Conservation (phyloP, 2,329 filamentous ascomycete species). For the Daldinia eschscholtzii region DNA sequence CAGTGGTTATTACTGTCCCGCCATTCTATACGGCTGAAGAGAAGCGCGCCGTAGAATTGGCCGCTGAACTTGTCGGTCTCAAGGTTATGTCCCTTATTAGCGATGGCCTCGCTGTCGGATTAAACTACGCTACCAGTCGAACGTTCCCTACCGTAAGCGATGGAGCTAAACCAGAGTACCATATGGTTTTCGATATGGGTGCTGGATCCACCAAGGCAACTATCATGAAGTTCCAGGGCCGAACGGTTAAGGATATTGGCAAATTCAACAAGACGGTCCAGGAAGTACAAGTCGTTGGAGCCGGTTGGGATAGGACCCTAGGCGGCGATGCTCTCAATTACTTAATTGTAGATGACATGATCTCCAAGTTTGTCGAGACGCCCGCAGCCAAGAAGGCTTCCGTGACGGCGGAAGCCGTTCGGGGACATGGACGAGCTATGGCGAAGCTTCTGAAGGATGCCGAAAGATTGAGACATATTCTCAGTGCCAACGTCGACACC, state of each 20-base stretch:
- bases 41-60: slow-evolving; percentile 85
- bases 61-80: slow-evolving; percentile 88
- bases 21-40: slow-evolving; percentile 92
- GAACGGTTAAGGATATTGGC: slow-evolving; percentile 89
- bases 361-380: slow-evolving; percentile 80
- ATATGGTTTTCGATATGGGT: slow-evolving; percentile 98
- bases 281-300: slow-evolving; percentile 89
- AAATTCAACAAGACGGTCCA: slow-evolving; percentile 97
- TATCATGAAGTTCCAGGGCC: slow-evolving; percentile 88
- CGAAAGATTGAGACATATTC: slow-evolving; percentile 85
- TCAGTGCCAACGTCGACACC: slow-evolving; percentile 92
- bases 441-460: slow-evolving; percentile 95
- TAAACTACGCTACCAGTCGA: slow-evolving; percentile 94
- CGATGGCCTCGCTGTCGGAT: slow-evolving; percentile 89
- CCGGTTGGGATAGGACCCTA: slow-evolving; percentile 88
- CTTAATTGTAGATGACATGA: slow-evolving; percentile 89
- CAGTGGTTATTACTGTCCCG: slow-evolving; percentile 89
- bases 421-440: slow-evolving; percentile 83
- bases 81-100: slow-evolving; percentile 87
- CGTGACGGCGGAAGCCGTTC: slow-evolving; percentile 73
- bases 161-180: slow-evolving; percentile 87
- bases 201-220: slow-evolving; percentile 94
- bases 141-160: slow-evolving; percentile 88
- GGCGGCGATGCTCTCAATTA: slow-evolving; percentile 92
- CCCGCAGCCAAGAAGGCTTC: slow-evolving; percentile 74